These are phyloP conservation scores for Kickxella alabastrina DNA, from an alignment of 192 early-diverging fungal genomes.

Conservation along the genomic window DNA sequence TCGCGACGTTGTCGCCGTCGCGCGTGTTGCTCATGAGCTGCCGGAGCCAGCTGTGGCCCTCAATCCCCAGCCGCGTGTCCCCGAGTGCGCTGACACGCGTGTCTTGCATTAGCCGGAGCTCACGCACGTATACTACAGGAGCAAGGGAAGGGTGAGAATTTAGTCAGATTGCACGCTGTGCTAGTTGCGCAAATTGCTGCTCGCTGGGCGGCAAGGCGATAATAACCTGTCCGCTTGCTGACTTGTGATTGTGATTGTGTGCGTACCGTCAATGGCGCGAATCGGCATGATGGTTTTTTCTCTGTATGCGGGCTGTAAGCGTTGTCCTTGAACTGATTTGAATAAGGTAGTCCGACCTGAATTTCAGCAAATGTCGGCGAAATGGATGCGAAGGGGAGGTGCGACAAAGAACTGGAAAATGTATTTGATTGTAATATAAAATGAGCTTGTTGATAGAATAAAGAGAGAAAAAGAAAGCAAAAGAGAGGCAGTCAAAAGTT, in stretches of 20 bases:
- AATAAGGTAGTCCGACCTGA: no score
- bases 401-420: no score
- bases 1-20: slow-evolving; percentile 58
- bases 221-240: no score
- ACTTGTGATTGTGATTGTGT: no score
- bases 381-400: no score
- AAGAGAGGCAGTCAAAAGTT: no score
- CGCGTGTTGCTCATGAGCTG: slow-evolving; percentile 56
- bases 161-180: neutral
- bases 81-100: slow-evolving; percentile 56
- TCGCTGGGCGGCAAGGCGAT: no score
- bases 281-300: slow-evolving; percentile 48
- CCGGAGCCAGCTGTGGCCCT: slow-evolving; percentile 76
- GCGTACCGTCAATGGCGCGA: slow-evolving; percentile 44
- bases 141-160: neutral
- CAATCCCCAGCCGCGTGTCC: slow-evolving; percentile 71
- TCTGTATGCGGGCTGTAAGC: neutral
- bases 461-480: no score
- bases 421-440: no score
- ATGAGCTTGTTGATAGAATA: no score
- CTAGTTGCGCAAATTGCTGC: no score
- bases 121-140: slow-evolving; percentile 36
- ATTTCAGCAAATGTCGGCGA: no score
- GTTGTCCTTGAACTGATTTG: neutral
- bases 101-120: slow-evolving; percentile 58